phyloP scores from a whole-genome alignment of 2,329 filamentous ascomycete species.

The Annulohypoxylon truncatum region DNA sequence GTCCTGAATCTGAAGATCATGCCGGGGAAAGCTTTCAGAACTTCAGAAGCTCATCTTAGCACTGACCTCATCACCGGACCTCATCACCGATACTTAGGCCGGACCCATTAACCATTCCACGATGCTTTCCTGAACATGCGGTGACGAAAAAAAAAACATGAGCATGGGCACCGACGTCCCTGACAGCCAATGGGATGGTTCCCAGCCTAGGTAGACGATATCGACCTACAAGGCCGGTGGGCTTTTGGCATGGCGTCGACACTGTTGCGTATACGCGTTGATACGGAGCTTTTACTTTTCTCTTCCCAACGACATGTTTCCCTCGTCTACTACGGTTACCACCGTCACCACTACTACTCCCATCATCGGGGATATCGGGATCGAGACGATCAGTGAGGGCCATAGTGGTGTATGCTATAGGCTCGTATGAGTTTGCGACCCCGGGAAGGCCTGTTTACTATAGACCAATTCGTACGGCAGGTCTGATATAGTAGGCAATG shows the following conservation, averaged over 20 bases:
- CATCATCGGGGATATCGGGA: conserved; percentile 11
- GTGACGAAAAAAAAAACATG: conserved; percentile 26
- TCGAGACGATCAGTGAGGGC: conserved; percentile 9
- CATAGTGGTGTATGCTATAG: conserved; percentile 7
- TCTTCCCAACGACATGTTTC: conserved; percentile 18
- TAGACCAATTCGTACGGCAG: conserved; percentile 19
- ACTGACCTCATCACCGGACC: conserved; percentile 27
- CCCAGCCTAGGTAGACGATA: background rate
- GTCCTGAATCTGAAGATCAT: conserved; percentile 37
- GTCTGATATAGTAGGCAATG: conserved; percentile 20
- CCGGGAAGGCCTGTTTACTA: conserved; percentile 17
- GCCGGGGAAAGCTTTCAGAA: conserved; percentile 22
- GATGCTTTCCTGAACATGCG: conserved; percentile 16
- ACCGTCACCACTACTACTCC: background rate
- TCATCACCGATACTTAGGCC: conserved; percentile 24
- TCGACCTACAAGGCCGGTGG: conserved; percentile 22
- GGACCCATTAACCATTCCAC: conserved; percentile 19
- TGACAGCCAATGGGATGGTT: conserved; percentile 24
- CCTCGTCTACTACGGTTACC: conserved; percentile 4
- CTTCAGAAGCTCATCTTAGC: conserved; percentile 13
- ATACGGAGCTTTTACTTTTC: conserved; percentile 12
- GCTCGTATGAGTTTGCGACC: conserved; percentile 20
- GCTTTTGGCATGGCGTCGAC: conserved; percentile 15
- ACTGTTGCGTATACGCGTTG: conserved; percentile 18
- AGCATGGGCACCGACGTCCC: conserved; percentile 12